These are phyloP conservation scores for Vachellia collinsii DNA, from an alignment of 306 rosid species.

Conservation along the genomic window DNA sequence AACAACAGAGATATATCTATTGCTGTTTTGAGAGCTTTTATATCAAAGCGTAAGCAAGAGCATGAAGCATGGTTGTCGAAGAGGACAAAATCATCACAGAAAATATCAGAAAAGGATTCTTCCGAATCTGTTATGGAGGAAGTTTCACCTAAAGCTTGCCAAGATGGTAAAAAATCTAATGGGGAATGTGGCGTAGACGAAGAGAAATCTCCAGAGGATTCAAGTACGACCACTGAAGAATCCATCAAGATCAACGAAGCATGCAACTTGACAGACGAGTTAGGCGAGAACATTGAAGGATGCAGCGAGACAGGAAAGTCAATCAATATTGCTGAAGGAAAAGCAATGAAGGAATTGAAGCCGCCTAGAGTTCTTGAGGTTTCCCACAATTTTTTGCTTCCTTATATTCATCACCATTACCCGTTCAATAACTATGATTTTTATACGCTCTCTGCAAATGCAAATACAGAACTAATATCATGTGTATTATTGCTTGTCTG, in stretches of 20 bases:
- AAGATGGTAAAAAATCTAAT: slow-evolving; percentile 49
- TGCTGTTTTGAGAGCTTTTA: slow-evolving; percentile 88
- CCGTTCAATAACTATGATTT: slow-evolving; percentile 18
- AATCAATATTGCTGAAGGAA: slow-evolving; percentile 54
- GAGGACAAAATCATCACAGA: slow-evolving; percentile 51
- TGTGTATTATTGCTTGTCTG: slow-evolving; percentile 26
- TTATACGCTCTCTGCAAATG: not conserved
- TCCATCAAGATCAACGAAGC: slow-evolving; percentile 38
- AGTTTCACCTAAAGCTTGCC: slow-evolving; percentile 41
- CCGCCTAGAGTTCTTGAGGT: slow-evolving; percentile 97
- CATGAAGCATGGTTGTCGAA: slow-evolving; percentile 64
- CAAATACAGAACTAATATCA: slow-evolving; percentile 10
- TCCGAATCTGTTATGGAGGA: slow-evolving; percentile 55
- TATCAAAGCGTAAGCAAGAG: slow-evolving; percentile 69
- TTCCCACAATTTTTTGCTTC: slow-evolving; percentile 6
- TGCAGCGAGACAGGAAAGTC: slow-evolving; percentile 45
- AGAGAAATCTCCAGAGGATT: slow-evolving; percentile 56
- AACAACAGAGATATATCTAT: slow-evolving; percentile 93
- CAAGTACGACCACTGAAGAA: slow-evolving; percentile 50
- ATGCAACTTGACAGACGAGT: slow-evolving; percentile 31
- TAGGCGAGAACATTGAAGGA: slow-evolving; percentile 47
- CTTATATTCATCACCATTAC: slow-evolving; percentile 8
- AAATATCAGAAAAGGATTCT: slow-evolving; percentile 52
- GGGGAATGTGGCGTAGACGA: slow-evolving; percentile 55
- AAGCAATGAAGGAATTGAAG: slow-evolving; percentile 57